Base-by-base conservation (phyloP, 2,329 filamentous ascomycete species). In the Aspergillus sp. region DNA sequence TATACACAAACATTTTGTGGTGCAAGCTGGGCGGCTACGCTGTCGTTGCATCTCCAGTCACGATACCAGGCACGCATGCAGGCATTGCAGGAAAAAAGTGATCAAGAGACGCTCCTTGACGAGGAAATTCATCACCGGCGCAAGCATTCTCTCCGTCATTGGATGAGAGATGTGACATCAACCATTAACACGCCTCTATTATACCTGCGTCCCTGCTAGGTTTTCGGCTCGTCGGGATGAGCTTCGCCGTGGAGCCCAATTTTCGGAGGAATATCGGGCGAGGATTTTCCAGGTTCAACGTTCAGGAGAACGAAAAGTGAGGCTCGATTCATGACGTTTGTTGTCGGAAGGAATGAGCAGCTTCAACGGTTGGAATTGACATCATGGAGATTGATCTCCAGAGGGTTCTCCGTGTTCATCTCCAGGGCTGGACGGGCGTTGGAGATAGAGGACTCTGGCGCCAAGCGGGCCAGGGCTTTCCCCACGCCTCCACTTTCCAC, bases 401-500 rank as follows among this genome's bases (percentile, higher is more conserved):
- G 15, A 15, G 34, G 34, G 9, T 41, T 41, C 52, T 45, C 52
- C 23, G 6, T 54, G 23, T 55, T 53, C 57, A 50, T 50, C 50
- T 31, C 46, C 45, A 45, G 46, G 19, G 9, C 8, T 11, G 5
- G 51, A 15, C 45, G 38, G 55, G 15, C 46, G 55, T 59, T 53
- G 49, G 41, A 57, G 38, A 59, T 54, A 47, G 43, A 53, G 41
- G 34, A 52, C 43, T 41, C 52, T 45, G 38, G 56, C 57, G 50
- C 54, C 47, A 47, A 62, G 54, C 31, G 34, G 46, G 41, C 50
- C 50, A 53, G 54, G 47, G 57, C 56, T 59, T 54, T 64, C 66
- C 62, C 66, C 66, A 68, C 66, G 50, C 60, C 66, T 66, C 66
- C 63, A 67, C 66, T 64, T 58, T 46, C 25, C 59, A 54, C 41